Base-by-base conservation (phyloP, 805 yeast genomes). In the Tetrapisispora phaffii region DNA sequence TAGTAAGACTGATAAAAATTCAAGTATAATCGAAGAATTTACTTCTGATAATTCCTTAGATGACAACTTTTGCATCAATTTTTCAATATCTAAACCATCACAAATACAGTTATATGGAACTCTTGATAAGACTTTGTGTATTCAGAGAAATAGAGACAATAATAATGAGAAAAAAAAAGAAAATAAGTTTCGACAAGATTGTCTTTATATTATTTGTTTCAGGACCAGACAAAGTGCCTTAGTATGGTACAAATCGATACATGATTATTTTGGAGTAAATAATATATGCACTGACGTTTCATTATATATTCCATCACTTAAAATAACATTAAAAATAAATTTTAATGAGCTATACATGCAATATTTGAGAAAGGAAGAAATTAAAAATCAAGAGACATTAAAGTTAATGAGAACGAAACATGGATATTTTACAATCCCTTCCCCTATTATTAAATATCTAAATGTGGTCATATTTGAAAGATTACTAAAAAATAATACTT, bases 71-170 rank as follows among this genome's bases (percentile, higher is more conserved):
- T 2, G 9, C 10, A 24, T 42, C 8, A 13, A 22, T 3, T 42
- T 42, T 22, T 22, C 9, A 7, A 21, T 42, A 13, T 15, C 34
- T 3, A 19, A 20, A 13, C 8, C 20, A 2, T 19, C 21, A 15
- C 39, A 34, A 41, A 76, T 82, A 1, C 69, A 65, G 21, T 69
- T 86, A 34, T 85, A 80, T 55, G 85, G 81, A 38, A 60, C 74
- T 0, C 60, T 81, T 29, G 97, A 89, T 56, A 81, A 85, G 55
- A 74, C 93, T 0, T 68, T 89, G 12, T 53, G 50, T 34, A 52
- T 59, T 32, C 57, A 57, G 37, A 54, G 50, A 50, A 16, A 57
- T 54, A 20, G n/a, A n/a, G 35, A 3, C 17, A 3, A 13, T 2
- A 26, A 8, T 4, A 4, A 33, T 7, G 20, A 6, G 16, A 32